Base-by-base conservation (phyloP, 768 basidiomycete genomes). In the Lentinula guzmanii region DNA sequence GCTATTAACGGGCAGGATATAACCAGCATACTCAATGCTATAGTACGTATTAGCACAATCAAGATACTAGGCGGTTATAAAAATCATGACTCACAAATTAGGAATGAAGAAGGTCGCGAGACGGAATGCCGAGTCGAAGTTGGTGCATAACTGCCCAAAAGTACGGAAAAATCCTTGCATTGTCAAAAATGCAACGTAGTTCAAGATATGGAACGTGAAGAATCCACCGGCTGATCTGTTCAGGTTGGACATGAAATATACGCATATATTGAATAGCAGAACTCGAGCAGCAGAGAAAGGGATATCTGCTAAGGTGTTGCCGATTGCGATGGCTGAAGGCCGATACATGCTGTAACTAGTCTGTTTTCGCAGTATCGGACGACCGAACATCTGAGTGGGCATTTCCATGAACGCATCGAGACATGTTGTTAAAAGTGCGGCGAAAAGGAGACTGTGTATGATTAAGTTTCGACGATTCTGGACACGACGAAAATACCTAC, bases 131-230 rank as follows among this genome's bases (percentile, higher is more conserved):
- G 75, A 65, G 63, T 81, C 74, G 63, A 80, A 80, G 61, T 75
- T 78, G 45, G 75, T 76, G 67, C 79, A 80, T 15, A 82, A 67
- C 18, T 80, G 70, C 34, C 88, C 89, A 61, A 90, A 81, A 0
- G 85, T 85, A 43, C 91, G 77, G 84, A 95, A 96, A 78, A 94
- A 91, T 0, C 86, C 89, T 72, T 91, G 89, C 85, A 94, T 88
- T 24, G 84, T 71, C 56, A 93, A 75, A 70, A 82, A 91, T 1
- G 84, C 81, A 28, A 83, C 18, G 63, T 88, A 89, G 54, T 79
- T 79, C 72, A 89, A 79, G 21, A 94, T 72, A 69, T 87, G 85
- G 76, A 81, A 86, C 16, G 87, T 79, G 65, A 71, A 82, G 68
- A 81, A 81, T 15, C 70, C 81, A 31, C 76, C 75, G 1, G 70